These are phyloP conservation scores for Artemisia argyi DNA, from an alignment of 129 eudicot species.

Conservation along the genomic window DNA sequence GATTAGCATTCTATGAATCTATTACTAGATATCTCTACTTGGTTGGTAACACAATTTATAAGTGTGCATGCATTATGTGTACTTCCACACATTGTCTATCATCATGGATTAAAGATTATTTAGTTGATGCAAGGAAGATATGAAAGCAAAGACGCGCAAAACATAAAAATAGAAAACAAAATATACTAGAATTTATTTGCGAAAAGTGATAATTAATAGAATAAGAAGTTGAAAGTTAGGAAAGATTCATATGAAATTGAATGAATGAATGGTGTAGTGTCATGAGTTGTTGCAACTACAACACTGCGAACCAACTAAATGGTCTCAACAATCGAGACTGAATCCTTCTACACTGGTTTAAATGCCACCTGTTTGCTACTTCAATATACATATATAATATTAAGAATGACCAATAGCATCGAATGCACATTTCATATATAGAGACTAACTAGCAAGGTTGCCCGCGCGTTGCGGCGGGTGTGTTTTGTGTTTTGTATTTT, in stretches of 20 bases:
- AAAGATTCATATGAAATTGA: constrained; percentile 11
- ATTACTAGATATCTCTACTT: too few relatives aligned
- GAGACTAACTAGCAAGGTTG: too few relatives aligned
- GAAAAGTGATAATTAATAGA: background rate
- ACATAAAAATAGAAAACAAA: background rate
- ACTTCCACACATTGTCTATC: too few relatives aligned
- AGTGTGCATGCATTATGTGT: too few relatives aligned
- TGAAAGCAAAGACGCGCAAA: background rate
- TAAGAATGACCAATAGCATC: background rate
- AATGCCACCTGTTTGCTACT: constrained; percentile 21
- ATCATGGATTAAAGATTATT: too few relatives aligned
- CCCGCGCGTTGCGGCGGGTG: too few relatives aligned
- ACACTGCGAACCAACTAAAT: constrained; percentile 33
- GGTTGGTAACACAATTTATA: too few relatives aligned
- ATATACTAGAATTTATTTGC: background rate
- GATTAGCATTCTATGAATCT: too few relatives aligned
- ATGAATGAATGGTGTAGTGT: constrained; percentile 6
- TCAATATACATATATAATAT: background rate
- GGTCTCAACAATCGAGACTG: constrained; percentile 40
- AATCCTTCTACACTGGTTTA: constrained; percentile 12
- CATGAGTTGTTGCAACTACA: constrained; percentile 41
- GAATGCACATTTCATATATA: background rate
- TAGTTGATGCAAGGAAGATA: too few relatives aligned
- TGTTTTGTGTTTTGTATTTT: too few relatives aligned
- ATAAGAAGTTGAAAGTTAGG: constrained; percentile 17